Percentiles rank a stretch among this genome's conserved stretches.
Conservation (phyloP, 164 flowering plant genomes). For the Nymphaea thermarum region DNA sequence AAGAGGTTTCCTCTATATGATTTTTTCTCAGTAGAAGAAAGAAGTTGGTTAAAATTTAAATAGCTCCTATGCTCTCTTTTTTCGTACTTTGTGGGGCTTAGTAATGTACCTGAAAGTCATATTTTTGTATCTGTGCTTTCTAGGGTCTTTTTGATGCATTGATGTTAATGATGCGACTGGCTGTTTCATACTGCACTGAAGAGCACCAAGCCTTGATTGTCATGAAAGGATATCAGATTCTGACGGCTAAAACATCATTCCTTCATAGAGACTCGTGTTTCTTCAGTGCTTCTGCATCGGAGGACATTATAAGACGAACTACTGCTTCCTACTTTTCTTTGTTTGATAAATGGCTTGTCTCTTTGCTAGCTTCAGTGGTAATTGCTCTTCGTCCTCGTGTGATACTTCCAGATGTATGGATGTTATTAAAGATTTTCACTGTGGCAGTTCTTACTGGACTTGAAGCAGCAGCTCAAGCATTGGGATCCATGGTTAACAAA, state of each 20-base stretch:
- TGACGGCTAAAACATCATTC: slow-evolving; percentile 27
- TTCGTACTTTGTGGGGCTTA: no score
- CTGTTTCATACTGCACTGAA: slow-evolving; percentile 47
- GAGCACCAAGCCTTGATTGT: slow-evolving; percentile 46
- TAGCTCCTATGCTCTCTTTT: slow-evolving; percentile 2
- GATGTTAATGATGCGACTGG: slow-evolving; percentile 50
- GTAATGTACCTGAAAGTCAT: no score
- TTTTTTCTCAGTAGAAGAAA: no score
- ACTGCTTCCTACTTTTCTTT: slow-evolving; percentile 15
- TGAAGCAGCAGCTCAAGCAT: slow-evolving; percentile 76
- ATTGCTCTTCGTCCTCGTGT: slow-evolving; percentile 60
- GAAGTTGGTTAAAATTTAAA: no score
- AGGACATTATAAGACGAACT: slow-evolving; percentile 14
- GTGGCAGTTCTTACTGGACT: slow-evolving; percentile 34
- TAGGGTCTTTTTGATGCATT: slow-evolving; percentile 63
- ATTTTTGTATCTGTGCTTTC: background rate
- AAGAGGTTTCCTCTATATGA: no score
- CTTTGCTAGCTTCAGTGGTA: slow-evolving; percentile 67
- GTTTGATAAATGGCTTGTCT: slow-evolving; percentile 53
- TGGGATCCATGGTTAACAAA: slow-evolving; percentile 86
- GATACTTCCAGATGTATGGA: slow-evolving; percentile 34
- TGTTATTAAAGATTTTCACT: slow-evolving; percentile 29
- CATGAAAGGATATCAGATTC: slow-evolving; percentile 39
- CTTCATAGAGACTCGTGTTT: slow-evolving; percentile 15
- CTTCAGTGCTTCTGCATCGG: slow-evolving; percentile 7